phyloP scores from a whole-genome alignment of 23 red algal species.

The Pyropia yezoensis region DNA sequence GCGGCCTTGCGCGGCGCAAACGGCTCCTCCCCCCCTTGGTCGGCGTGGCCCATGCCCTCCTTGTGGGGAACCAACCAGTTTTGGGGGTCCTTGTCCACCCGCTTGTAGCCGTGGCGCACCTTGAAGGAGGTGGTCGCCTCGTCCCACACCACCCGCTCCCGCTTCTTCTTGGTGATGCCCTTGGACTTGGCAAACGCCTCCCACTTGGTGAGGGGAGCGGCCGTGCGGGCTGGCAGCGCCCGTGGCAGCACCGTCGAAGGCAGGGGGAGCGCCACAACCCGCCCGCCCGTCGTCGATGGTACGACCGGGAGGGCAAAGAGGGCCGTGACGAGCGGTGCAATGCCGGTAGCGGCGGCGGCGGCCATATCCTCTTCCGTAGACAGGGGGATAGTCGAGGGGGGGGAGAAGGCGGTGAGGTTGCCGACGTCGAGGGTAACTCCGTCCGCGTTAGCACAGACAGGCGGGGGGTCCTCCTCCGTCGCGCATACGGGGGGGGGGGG shows the following conservation, averaged over 20 bases:
- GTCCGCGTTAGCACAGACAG: background rate
- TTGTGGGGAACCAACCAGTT: slow-evolving; percentile 46
- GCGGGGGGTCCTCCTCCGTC: no score
- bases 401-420: slow-evolving; percentile 34
- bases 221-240: slow-evolving; percentile 71
- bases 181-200: slow-evolving; percentile 75
- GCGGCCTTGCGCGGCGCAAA: slow-evolving; percentile 26
- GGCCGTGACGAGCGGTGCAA: slow-evolving; percentile 17
- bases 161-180: slow-evolving; percentile 78
- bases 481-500: no score
- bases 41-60: slow-evolving; percentile 25
- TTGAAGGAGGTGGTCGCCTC: slow-evolving; percentile 47
- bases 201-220: slow-evolving; percentile 67
- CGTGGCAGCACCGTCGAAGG: slow-evolving; percentile 53
- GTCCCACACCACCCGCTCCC: slow-evolving; percentile 81
- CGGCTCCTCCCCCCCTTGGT: slow-evolving; percentile 3
- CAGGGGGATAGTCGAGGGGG: background rate
- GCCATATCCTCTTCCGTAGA: slow-evolving; percentile 8
- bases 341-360: slow-evolving; percentile 3
- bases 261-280: slow-evolving; percentile 39
- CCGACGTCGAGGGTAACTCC: slow-evolving; percentile 51
- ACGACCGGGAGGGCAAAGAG: slow-evolving; percentile 36
- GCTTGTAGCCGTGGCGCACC: slow-evolving; percentile 55
- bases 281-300: slow-evolving; percentile 14
- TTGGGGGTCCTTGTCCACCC: slow-evolving; percentile 22